A percentile compares a stretch with the other conserved stretches of the same genome.
These are phyloP conservation scores for Datisca glomerata DNA, from an alignment of 306 rosid species.

Conservation along the genomic window DNA sequence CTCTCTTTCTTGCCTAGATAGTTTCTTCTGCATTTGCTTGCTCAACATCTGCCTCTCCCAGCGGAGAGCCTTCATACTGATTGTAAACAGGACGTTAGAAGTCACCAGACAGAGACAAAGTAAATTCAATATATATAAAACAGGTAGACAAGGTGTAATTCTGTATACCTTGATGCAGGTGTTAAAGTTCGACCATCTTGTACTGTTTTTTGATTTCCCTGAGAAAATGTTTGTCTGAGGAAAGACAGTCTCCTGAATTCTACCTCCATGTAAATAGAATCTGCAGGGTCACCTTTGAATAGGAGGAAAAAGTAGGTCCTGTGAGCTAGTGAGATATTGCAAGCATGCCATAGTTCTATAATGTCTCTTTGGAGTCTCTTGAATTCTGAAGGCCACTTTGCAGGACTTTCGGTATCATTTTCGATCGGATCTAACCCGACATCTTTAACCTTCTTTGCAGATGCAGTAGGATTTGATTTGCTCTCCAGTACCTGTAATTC, in stretches of 20 bases:
- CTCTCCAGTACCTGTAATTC: constrained; percentile 31
- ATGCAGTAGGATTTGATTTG: constrained; percentile 14
- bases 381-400: constrained; percentile 73
- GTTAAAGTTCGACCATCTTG: constrained; percentile 70
- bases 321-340: constrained; percentile 75
- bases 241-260: constrained; percentile 62
- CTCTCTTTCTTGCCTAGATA: constrained; percentile 47
- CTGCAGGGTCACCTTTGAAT: constrained; percentile 63
- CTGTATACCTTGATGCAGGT: too few species aligned
- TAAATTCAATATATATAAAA: too few species aligned
- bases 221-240: constrained; percentile 42
- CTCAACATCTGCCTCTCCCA: constrained; percentile 76
- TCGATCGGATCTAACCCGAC: constrained; percentile 65
- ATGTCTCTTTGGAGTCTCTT: constrained; percentile 57
- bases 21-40: constrained; percentile 58
- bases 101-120: too few species aligned
- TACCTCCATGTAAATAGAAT: constrained; percentile 74
- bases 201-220: constrained; percentile 30
- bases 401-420: constrained; percentile 31
- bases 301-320: constrained; percentile 82
- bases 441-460: constrained; percentile 43
- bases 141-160: too few species aligned
- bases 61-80: constrained; percentile 44
- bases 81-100: too few species aligned
- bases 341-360: constrained; percentile 63